A percentile compares a stretch with the other conserved stretches of the same genome.
Conservation (phyloP, 495 filamentous ascomycete species). For the Lophiotrema nucula region DNA sequence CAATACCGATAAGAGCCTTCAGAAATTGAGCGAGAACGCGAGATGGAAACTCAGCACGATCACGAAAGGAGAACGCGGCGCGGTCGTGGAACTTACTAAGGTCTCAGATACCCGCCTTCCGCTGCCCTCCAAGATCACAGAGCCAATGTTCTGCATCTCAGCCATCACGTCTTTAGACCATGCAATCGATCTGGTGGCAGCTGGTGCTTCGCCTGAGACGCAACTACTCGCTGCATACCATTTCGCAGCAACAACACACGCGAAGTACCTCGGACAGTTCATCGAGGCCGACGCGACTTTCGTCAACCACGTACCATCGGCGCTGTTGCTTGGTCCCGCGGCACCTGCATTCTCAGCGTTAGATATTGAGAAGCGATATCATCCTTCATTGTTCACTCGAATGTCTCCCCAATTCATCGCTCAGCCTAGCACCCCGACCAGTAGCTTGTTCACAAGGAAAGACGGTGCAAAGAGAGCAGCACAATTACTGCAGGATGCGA, state of each 20-base stretch:
- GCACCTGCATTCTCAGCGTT: conserved; percentile 39
- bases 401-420: conserved; percentile 43
- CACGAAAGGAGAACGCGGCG: neutral
- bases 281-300: conserved; percentile 48
- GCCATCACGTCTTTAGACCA: conserved; percentile 47
- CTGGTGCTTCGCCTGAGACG: conserved; percentile 29
- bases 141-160: conserved; percentile 43
- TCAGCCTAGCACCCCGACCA: conserved; percentile 28
- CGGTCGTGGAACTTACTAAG: conserved; percentile 2
- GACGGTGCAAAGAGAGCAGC: conserved; percentile 15
- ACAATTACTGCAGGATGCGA: conserved; percentile 36
- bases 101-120: neutral
- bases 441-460: conserved; percentile 9
- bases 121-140: conserved; percentile 35
- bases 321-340: conserved; percentile 49
- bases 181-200: conserved; percentile 46
- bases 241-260: conserved; percentile 48
- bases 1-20: neutral
- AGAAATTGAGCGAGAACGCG: neutral
- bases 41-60: conserved; percentile 5
- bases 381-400: conserved; percentile 42
- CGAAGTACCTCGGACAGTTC: conserved; percentile 55
- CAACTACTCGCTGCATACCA: conserved; percentile 50
- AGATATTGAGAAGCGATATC: conserved; percentile 43
- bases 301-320: conserved; percentile 52